phyloP scores from a whole-genome alignment of 371 early-diverging fungal genomes.

The Enterocytospora artemiae region DNA sequence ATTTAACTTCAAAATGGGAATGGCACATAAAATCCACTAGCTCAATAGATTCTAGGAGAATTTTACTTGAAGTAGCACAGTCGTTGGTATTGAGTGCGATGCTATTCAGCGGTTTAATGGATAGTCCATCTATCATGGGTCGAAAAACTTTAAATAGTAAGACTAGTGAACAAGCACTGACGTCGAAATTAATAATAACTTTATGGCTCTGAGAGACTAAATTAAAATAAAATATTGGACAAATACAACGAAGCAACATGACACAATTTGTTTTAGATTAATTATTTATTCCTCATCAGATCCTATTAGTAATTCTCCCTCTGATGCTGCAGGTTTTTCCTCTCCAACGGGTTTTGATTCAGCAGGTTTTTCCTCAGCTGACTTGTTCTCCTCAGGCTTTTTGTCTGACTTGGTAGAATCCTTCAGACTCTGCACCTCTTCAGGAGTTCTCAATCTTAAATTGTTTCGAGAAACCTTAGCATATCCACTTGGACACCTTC shows the following conservation, averaged over 20 bases:
- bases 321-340: too few relatives aligned
- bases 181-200: not conserved
- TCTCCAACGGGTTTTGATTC: not conserved
- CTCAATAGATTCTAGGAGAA: slow-evolving; percentile 40
- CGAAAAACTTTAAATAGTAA: not conserved
- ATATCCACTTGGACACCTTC: not conserved
- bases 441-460: not conserved
- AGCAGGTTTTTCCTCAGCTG: not conserved
- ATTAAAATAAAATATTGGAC: too few relatives aligned
- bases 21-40: slow-evolving; percentile 59
- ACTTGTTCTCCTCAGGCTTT: not conserved
- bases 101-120: too few relatives aligned
- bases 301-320: too few relatives aligned
- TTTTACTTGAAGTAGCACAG: too few relatives aligned
- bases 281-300: too few relatives aligned
- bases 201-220: too few relatives aligned
- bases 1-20: slow-evolving; percentile 44
- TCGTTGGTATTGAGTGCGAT: too few relatives aligned
- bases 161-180: not conserved
- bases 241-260: too few relatives aligned
- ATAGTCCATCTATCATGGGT: too few relatives aligned
- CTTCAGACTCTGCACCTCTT: not conserved
- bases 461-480: not conserved
- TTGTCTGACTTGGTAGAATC: not conserved
- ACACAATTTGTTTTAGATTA: too few relatives aligned